phyloP scores from a whole-genome alignment of 805 yeast genomes.

The Maudiozyma serrabonitensis region DNA sequence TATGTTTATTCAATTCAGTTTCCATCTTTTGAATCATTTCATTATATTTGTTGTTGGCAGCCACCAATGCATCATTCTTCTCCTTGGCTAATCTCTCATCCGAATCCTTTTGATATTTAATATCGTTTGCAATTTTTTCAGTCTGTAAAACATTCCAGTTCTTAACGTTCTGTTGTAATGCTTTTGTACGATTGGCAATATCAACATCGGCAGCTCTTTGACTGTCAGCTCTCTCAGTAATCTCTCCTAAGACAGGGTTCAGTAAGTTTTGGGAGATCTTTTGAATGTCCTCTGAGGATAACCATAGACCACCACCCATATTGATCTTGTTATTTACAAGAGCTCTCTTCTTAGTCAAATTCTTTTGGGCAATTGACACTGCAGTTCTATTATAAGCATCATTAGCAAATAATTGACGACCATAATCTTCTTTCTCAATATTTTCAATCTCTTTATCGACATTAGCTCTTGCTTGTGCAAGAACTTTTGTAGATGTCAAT shows the following conservation, averaged over 20 bases:
- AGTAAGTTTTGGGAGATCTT: conserved; percentile 73
- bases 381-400: conserved; percentile 64
- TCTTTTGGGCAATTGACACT: conserved; percentile 62
- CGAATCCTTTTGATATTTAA: conserved; percentile 30
- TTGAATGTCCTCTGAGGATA: conserved; percentile 69
- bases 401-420: conserved; percentile 25
- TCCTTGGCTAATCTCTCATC: conserved; percentile 34
- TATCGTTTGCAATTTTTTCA: conserved; percentile 32
- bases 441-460: conserved; percentile 36
- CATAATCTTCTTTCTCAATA: conserved; percentile 34
- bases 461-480: conserved; percentile 42
- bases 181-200: conserved; percentile 29
- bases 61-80: conserved; percentile 28
- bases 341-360: conserved; percentile 41
- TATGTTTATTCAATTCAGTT: conserved; percentile 28
- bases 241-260: conserved; percentile 71
- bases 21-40: conserved; percentile 28
- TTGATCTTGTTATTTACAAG: conserved; percentile 48
- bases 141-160: conserved; percentile 34
- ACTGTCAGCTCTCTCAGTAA: conserved; percentile 56
- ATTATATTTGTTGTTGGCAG: conserved; percentile 38
- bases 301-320: conserved; percentile 81
- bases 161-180: conserved; percentile 32
- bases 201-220: conserved; percentile 56
- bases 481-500: conserved; percentile 31